Evolutionary conservation across 805 yeast species (phyloP).

Genomic region (Barnettozyma sp.): DNA sequence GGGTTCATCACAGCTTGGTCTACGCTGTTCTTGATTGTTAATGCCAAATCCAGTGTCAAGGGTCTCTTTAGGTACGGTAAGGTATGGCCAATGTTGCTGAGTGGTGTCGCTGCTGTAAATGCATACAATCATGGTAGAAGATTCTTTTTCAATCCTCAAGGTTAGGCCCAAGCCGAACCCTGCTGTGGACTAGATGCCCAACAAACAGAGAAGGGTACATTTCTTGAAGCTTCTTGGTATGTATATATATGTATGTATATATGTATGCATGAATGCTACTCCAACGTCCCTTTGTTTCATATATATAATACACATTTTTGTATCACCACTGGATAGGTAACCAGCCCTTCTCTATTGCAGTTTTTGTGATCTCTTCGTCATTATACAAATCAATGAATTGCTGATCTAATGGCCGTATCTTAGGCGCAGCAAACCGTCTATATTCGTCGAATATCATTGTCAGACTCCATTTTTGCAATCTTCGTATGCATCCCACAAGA

Average conservation of each 20-base stretch:
- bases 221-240: no score
- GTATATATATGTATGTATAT: no score
- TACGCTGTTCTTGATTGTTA: constrained; percentile 61
- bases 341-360: constrained; percentile 48
- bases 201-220: no score
- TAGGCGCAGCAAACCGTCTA: constrained; percentile 89
- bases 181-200: no score
- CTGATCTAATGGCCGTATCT: constrained; percentile 91
- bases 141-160: constrained; percentile 36
- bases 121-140: constrained; percentile 63
- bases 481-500: constrained; percentile 83
- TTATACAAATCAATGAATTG: constrained; percentile 90
- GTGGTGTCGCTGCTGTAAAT: constrained; percentile 53
- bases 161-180: no score
- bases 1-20: constrained; percentile 84
- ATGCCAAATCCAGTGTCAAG: constrained; percentile 52
- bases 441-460: constrained; percentile 95
- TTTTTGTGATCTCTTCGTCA: constrained; percentile 49
- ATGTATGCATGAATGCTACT: background rate
- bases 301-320: no score
- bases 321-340: constrained; percentile 64
- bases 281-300: background rate
- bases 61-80: constrained; percentile 51
- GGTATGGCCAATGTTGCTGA: constrained; percentile 53
- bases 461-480: constrained; percentile 86